phyloP scores from a whole-genome alignment of 1,284 basidiomycete species.

The Fomes fomentarius region DNA sequence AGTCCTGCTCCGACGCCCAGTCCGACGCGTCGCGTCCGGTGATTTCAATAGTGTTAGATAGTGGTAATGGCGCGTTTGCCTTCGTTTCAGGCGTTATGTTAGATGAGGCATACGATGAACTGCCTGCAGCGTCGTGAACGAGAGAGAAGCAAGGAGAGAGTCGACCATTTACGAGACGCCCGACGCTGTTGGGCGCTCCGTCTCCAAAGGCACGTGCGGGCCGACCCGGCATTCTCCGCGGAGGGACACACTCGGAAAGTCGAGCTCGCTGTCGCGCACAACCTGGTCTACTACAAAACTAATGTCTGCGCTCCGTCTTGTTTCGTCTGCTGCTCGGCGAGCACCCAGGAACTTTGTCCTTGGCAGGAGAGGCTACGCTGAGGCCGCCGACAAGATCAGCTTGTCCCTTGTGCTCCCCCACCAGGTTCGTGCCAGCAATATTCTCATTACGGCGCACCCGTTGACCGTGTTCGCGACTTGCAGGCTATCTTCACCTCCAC shows the following conservation, averaged over 20 bases:
- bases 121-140: too few species aligned
- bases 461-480: constrained; percentile 9
- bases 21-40: constrained; percentile 5
- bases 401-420: constrained; percentile 92
- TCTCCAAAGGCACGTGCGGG: constrained; percentile 6
- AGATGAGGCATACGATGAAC: too few species aligned
- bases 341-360: constrained; percentile 54
- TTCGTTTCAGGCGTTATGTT: too few species aligned
- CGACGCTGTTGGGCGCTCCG: not conserved
- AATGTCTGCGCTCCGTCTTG: constrained; percentile 78
- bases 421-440: constrained; percentile 64
- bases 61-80: too few species aligned
- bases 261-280: constrained; percentile 27
- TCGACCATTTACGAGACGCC: not conserved
- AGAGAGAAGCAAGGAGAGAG: too few species aligned
- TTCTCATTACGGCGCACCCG: not conserved
- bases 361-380: constrained; percentile 85
- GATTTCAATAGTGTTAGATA: too few species aligned
- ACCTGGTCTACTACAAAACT: constrained; percentile 27
- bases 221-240: constrained; percentile 22
- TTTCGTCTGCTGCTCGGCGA: constrained; percentile 65
- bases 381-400: constrained; percentile 84
- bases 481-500: constrained; percentile 87
- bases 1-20: constrained; percentile 19
- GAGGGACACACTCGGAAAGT: constrained; percentile 19